Base-by-base conservation (phyloP, 176 grass and related monocot genomes). In the Calamus simplicifolius region DNA sequence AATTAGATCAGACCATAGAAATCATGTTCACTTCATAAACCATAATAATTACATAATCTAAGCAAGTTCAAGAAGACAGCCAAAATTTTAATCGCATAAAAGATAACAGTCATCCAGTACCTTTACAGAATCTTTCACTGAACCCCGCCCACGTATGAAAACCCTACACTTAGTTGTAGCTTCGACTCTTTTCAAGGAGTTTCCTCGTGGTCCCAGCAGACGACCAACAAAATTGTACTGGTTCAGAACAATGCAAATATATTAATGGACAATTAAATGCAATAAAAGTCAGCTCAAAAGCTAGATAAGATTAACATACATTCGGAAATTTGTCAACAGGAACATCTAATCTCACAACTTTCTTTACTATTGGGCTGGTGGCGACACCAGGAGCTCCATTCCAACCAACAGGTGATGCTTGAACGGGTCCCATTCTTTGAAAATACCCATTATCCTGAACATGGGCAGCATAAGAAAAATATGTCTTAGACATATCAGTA, bases 151-250 rank as follows among this genome's bases (percentile, higher is more conserved):
- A 8, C 94, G 88, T 69, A 98, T 98, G 63, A 93, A 98, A 79
- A 98, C 85, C 69, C 94, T 88, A 74, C 94, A 98, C 30, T 98
- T 88, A 21, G 94, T 98, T 6, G 94, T 55, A 69, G 79, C 81
- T 80, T 98, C 94, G 74, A 98, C 94, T 78, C 94, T 84, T 85
- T 98, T 98, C 73, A 98, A 79, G 59, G 94, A 98, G 80, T 98
- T 98, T 27, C 88, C 94, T 48, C 94, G 84, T 4, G 94, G 94
- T 19, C 94, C 94, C 76, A 98, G 59, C 58, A 98, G 74, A 50
- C 94, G 87, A 7, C 94, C 94, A 69, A 98, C 94, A 83, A 98
- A 98, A 28, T 98, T 98, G 79, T 76, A 98, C 94, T 98, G 27
- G 13, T 19, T 58, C 52, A 76, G 63, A 51, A 50, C 7, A 70